Percentiles rank a stretch among this genome's conserved stretches.
Conservation (phyloP, 2,329 filamentous ascomycete genomes). For the Truncatella angustata region DNA sequence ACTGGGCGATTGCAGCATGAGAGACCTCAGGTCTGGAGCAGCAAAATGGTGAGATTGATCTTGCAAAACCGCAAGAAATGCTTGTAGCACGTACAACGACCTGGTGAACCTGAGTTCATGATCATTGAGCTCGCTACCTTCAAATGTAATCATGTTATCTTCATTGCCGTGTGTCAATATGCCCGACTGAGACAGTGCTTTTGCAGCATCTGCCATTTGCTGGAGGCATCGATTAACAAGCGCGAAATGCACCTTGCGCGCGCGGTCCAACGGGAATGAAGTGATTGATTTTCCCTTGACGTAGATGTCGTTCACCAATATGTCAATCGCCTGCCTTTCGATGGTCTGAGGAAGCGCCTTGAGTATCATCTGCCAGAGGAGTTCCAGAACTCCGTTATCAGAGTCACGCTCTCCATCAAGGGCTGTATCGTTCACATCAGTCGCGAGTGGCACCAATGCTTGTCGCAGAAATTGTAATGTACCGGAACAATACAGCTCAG, state of each 20-base stretch:
- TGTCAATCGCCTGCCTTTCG: slow-evolving; percentile 65
- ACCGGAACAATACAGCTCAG: slow-evolving; percentile 58
- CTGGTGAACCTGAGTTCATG: slow-evolving; percentile 66
- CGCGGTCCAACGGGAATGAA: slow-evolving; percentile 46
- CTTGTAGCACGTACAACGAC: slow-evolving; percentile 65
- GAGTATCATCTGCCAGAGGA: slow-evolving; percentile 82
- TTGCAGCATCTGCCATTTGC: slow-evolving; percentile 65
- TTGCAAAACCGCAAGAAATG: slow-evolving; percentile 66
- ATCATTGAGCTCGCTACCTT: slow-evolving; percentile 45
- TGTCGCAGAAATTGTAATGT: slow-evolving; percentile 62
- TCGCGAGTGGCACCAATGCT: slow-evolving; percentile 45
- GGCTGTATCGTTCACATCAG: slow-evolving; percentile 40
- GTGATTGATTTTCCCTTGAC: slow-evolving; percentile 55
- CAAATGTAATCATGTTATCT: slow-evolving; percentile 51
- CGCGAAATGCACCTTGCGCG: slow-evolving; percentile 61
- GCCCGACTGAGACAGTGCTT: slow-evolving; percentile 46
- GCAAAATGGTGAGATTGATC: slow-evolving; percentile 55
- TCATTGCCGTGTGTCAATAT: slow-evolving; percentile 42
- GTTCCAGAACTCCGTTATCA: slow-evolving; percentile 57
- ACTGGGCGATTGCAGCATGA: slow-evolving; percentile 50
- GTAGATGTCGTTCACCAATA: slow-evolving; percentile 71
- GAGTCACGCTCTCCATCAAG: slow-evolving; percentile 52
- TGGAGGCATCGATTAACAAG: slow-evolving; percentile 72
- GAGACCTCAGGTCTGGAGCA: slow-evolving; percentile 53
- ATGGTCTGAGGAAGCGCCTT: slow-evolving; percentile 64